Conservation (phyloP, 148 eudicot species). For the Linanthus parryae region DNA sequence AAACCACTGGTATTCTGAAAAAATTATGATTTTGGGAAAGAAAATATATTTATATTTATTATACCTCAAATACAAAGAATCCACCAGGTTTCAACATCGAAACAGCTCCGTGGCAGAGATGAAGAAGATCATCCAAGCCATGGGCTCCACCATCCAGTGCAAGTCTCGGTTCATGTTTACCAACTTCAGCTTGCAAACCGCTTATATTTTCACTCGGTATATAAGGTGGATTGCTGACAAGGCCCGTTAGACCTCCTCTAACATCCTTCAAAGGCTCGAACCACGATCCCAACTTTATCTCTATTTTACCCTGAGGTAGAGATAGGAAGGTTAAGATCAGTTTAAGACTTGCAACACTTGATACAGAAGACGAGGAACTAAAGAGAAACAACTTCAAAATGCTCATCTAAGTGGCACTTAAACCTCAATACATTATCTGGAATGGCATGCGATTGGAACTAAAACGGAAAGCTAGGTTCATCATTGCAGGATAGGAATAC, state of each 20-base stretch:
- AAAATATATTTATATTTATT: too few species aligned
- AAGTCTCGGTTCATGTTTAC: conserved; percentile 72
- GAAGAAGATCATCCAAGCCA: conserved; percentile 12
- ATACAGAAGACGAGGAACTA: background rate
- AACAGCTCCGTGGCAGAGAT: conserved; percentile 8
- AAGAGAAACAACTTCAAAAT: too few species aligned
- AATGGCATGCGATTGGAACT: too few species aligned
- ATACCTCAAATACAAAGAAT: conserved; percentile 86
- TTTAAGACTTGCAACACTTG: background rate
- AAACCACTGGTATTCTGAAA: background rate
- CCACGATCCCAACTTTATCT: conserved; percentile 74
- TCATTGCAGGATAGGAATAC: too few species aligned
- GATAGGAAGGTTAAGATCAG: conserved; percentile 4
- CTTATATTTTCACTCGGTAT: conserved; percentile 69
- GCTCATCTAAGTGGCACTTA: too few species aligned
- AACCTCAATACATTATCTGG: too few species aligned
- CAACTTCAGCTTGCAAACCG: conserved; percentile 87
- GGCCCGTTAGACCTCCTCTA: conserved; percentile 65
- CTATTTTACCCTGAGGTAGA: conserved; percentile 43
- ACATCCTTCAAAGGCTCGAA: conserved; percentile 63
- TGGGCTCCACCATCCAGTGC: conserved; percentile 10
- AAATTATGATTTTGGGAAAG: too few species aligned
- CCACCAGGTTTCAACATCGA: conserved; percentile 78
- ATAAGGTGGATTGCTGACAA: conserved; percentile 96
- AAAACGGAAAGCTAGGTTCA: too few species aligned